Evolutionary conservation across 75 land plant genomes (phyloP), one percentile per base, ranked within the genome.

Genomic region (Pinus taeda): DNA sequence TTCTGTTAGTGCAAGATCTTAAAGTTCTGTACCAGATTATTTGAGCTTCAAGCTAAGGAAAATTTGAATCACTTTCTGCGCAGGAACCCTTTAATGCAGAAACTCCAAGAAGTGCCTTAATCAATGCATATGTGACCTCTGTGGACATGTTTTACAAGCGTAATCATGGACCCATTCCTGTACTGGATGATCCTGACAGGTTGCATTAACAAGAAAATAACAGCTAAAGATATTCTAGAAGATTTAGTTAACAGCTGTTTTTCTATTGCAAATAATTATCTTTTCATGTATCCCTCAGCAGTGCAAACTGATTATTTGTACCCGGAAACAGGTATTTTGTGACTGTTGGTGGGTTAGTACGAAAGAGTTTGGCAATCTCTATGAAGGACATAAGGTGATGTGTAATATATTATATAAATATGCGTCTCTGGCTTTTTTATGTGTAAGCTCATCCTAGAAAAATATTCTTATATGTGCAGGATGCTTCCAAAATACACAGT

Each of bases 31-130:
- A 9, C 12, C 12, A 2, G 55, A 49, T 9, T 49, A 49, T 11
- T 11, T 49, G 12, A 49, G 11, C 3, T 49, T 11, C 11, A 49
- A 49, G 9, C 12, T 49, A 49, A 49, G 11, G 11, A 49, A 49
- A 49, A 49, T 49, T 3, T 49, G 55, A 49, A 49, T 11, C 12
- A 1, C 55, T 49, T 59, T 67, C 60, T 69, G 29, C 83, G 36
- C 89, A 97, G 99, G 93, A 91, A 75, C 99, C 99, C n/a, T 97
- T 97, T 85, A 97, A 97, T 91, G 99, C 99, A 3, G 99, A 97
- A 85, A 90, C 99, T 66, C 89, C 86, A 14, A 88, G 91, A 30
- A 78, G 81, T 3, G 84, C 83, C 9, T 80, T 97, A 73, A 61
- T 85, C 80, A n/a, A 79, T 4, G 91, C 99, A 75, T 97, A 88